Percentiles rank a stretch among this genome's conserved stretches.
These are phyloP conservation scores for Verticillium tricorpus DNA, from an alignment of 2,329 filamentous ascomycete genomes.

Conservation along the genomic window DNA sequence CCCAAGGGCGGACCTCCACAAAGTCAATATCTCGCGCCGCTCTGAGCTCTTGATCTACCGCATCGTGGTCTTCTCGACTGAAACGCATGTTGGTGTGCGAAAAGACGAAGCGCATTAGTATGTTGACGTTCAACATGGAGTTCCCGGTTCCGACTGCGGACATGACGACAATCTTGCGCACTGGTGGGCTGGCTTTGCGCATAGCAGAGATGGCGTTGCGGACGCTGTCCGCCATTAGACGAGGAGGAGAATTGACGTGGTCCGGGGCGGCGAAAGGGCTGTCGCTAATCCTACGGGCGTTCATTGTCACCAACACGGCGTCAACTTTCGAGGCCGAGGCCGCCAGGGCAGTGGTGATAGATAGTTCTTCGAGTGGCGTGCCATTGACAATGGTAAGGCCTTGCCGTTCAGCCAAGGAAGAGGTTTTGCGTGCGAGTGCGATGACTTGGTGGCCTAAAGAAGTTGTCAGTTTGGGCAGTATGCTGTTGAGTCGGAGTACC, in stretches of 20 bases:
- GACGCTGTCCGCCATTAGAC: slow-evolving; percentile 41
- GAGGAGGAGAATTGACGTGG: slow-evolving; percentile 24
- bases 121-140: slow-evolving; percentile 36
- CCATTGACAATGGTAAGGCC: slow-evolving; percentile 35
- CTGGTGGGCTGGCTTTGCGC: slow-evolving; percentile 24
- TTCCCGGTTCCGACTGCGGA: slow-evolving; percentile 44
- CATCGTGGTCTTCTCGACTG: slow-evolving; percentile 42
- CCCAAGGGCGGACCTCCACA: slow-evolving; percentile 39
- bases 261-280: slow-evolving; percentile 42
- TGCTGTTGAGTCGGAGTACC: not conserved
- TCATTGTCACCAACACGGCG: slow-evolving; percentile 45
- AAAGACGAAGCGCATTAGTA: slow-evolving; percentile 38
- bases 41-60: slow-evolving; percentile 36
- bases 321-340: slow-evolving; percentile 15
- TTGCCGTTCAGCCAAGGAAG: slow-evolving; percentile 21
- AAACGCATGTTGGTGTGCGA: slow-evolving; percentile 39
- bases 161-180: slow-evolving; percentile 40
- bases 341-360: slow-evolving; percentile 31
- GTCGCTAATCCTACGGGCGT: slow-evolving; percentile 37
- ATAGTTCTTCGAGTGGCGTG: slow-evolving; percentile 26
- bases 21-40: slow-evolving; percentile 25
- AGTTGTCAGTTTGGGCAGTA: not conserved
- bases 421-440: slow-evolving; percentile 37
- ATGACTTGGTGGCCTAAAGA: slow-evolving; percentile 33
- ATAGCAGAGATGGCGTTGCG: slow-evolving; percentile 30